Conservation (phyloP, 108 stramenopile species). For the Cyclotella kingstonii region DNA sequence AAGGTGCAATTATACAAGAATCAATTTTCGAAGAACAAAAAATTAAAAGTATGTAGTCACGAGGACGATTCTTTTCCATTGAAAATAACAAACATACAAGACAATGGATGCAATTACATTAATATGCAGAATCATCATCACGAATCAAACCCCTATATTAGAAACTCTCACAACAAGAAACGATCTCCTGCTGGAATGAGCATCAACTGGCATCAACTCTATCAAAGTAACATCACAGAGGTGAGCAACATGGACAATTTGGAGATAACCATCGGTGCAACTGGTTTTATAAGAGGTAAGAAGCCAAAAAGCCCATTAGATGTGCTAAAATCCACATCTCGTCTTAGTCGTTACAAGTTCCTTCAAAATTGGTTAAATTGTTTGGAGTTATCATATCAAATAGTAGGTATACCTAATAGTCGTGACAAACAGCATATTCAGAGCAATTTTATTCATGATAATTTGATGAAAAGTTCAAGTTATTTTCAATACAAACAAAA, state of each 20-base stretch:
- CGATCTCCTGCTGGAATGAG: conserved; percentile 51
- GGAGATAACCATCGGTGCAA: conserved; percentile 77
- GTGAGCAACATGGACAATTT: not conserved
- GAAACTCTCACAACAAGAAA: conserved; percentile 1
- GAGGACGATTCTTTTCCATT: too few relatives aligned
- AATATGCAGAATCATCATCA: too few relatives aligned
- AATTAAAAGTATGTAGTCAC: too few relatives aligned
- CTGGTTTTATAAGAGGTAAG: conserved; percentile 77
- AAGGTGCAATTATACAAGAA: not conserved
- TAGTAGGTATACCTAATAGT: not conserved
- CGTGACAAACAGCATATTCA: not conserved
- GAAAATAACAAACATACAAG: conserved; percentile 1
- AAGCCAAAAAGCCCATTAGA: conserved; percentile 64
- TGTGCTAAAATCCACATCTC: conserved; percentile 47
- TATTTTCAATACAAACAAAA: conserved; percentile 25
- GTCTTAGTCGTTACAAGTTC: conserved; percentile 59
- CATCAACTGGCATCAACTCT: conserved; percentile 56
- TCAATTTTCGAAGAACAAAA: not conserved
- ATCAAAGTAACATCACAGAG: conserved; percentile 1
- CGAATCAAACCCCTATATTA: not conserved
- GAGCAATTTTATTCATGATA: not conserved
- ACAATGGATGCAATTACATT: not conserved
- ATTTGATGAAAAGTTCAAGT: not conserved
- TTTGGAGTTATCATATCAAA: conserved; percentile 8
- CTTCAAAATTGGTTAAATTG: conserved; percentile 16